Percentiles rank a stretch among this genome's conserved stretches.
These are phyloP conservation scores for Hydnum rufescens DNA, from an alignment of 768 basidiomycete genomes.

Conservation along the genomic window DNA sequence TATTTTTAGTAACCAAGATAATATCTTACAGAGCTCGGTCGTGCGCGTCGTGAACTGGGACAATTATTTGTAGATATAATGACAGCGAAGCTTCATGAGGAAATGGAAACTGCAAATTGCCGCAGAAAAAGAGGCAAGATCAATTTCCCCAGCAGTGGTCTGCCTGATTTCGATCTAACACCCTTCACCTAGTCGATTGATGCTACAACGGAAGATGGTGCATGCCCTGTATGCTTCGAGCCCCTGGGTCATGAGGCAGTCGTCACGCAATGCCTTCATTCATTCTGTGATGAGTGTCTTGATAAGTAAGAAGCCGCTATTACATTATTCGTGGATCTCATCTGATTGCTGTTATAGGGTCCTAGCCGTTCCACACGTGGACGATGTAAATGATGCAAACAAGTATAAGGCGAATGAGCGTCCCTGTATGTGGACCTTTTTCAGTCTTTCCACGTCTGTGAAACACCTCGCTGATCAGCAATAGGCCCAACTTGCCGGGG, in stretches of 20 bases:
- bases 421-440: conserved; percentile 29
- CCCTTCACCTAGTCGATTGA: conserved; percentile 25
- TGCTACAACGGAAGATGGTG: conserved; percentile 26
- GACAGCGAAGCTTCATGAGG: conserved; percentile 11
- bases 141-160: background rate
- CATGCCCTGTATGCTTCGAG: conserved; percentile 51
- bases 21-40: background rate
- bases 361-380: conserved; percentile 22
- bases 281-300: conserved; percentile 44
- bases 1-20: background rate
- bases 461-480: background rate
- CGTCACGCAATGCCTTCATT: conserved; percentile 38
- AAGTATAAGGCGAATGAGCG: conserved; percentile 27
- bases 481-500: conserved; percentile 43
- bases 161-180: background rate
- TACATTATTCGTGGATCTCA: conserved; percentile 1
- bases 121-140: conserved; percentile 33
- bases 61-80: conserved; percentile 31
- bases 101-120: conserved; percentile 21
- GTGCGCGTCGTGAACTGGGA: conserved; percentile 8
- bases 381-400: conserved; percentile 20
- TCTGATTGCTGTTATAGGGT: conserved; percentile 22
- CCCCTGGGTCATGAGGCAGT: conserved; percentile 27
- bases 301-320: conserved; percentile 17
- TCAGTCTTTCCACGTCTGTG: background rate